Evolutionary conservation across 169 alveolate genomes (phyloP).

Genomic region (Eimeria falciformis): DNA sequence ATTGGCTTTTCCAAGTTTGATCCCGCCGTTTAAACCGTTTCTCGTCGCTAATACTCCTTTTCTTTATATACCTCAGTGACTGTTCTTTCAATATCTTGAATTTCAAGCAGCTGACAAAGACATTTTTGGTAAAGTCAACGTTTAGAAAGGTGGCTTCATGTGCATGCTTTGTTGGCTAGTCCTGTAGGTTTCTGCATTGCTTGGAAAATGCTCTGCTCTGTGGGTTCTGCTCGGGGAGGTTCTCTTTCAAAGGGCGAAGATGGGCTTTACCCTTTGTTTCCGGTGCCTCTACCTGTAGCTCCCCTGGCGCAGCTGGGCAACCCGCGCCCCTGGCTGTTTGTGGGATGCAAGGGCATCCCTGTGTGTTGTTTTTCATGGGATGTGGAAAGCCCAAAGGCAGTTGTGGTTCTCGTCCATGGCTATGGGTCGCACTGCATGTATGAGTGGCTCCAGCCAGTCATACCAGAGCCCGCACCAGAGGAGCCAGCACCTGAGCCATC

Average conservation of each 20-base stretch:
- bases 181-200: too few species aligned
- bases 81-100: too few species aligned
- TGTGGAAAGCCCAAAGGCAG: not conserved
- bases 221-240: not conserved
- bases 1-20: too few species aligned
- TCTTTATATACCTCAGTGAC: too few species aligned
- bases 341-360: not conserved
- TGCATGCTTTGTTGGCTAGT: too few species aligned
- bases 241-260: not conserved
- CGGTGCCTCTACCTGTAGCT: not conserved
- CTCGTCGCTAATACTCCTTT: too few species aligned
- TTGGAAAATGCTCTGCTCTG: not conserved
- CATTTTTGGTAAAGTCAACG: too few species aligned
- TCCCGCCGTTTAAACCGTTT: too few species aligned
- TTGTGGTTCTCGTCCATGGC: slow-evolving; percentile 20
- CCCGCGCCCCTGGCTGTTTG: slow-evolving; percentile 25
- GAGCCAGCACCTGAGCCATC: too few species aligned
- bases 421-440: not conserved
- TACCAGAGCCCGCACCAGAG: not conserved
- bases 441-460: slow-evolving; percentile 8
- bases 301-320: not conserved
- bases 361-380: slow-evolving; percentile 21
- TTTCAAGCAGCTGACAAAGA: too few species aligned
- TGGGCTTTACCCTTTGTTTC: not conserved
- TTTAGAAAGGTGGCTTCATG: too few species aligned